Conservation (phyloP, 1,139 yeast genomes). For the Lodderomyces margitis region DNA sequence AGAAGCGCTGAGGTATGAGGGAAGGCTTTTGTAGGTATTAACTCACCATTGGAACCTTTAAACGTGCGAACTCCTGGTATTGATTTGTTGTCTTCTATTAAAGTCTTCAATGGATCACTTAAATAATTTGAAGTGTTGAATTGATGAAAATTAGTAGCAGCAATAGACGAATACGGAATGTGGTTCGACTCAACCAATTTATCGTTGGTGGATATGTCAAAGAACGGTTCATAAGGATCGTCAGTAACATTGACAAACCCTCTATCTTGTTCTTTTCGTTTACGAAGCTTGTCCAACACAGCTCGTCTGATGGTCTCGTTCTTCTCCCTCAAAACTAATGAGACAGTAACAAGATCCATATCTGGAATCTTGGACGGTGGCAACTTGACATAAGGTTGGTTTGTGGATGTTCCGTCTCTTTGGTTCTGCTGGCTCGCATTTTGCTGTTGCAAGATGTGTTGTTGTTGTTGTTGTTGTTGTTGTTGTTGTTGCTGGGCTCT, state of each 20-base stretch:
- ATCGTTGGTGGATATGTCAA: conserved; percentile 59
- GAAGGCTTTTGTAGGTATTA: conserved; percentile 43
- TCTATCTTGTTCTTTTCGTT: conserved; percentile 68
- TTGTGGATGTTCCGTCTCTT: conserved; percentile 34
- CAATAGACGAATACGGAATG: conserved; percentile 77
- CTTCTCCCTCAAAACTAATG: conserved; percentile 70
- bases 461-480: conserved; percentile 13
- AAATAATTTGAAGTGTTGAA: conserved; percentile 60
- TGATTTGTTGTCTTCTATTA: conserved; percentile 40
- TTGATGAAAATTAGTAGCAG: conserved; percentile 70
- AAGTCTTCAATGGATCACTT: conserved; percentile 39
- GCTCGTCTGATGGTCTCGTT: conserved; percentile 76
- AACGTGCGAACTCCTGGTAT: conserved; percentile 47
- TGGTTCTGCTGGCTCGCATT: conserved; percentile 21
- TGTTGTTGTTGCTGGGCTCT: conserved; percentile 19
- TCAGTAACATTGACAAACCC: conserved; percentile 85
- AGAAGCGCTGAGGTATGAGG: conserved; percentile 42
- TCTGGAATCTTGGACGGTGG: conserved; percentile 94
- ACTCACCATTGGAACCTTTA: conserved; percentile 45
- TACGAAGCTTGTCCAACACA: conserved; percentile 77
- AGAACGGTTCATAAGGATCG: conserved; percentile 85
- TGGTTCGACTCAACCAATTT: conserved; percentile 54
- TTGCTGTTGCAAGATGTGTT: conserved; percentile 10
- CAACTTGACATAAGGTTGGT: conserved; percentile 80
- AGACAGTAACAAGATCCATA: conserved; percentile 82